Percentiles rank a stretch among this genome's conserved stretches.
These are phyloP conservation scores for Floccularia luteovirens DNA, from an alignment of 768 basidiomycete genomes.

Conservation along the genomic window DNA sequence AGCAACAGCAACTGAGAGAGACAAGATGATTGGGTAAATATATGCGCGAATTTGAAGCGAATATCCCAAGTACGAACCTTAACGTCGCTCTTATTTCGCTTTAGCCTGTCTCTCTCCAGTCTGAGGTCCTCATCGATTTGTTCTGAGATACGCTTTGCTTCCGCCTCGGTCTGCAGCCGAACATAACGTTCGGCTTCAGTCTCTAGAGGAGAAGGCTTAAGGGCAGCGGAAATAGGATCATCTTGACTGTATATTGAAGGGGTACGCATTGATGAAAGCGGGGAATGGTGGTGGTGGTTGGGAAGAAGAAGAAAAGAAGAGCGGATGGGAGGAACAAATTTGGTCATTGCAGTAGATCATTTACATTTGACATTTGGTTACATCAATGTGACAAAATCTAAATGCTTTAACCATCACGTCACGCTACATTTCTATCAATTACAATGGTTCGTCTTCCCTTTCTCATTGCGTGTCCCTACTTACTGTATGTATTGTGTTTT, in stretches of 20 bases:
- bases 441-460: constrained; percentile 20
- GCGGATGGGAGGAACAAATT: constrained; percentile 8
- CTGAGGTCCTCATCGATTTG: constrained; percentile 77
- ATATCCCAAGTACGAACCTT: constrained; percentile 32
- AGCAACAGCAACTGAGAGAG: constrained; percentile 53
- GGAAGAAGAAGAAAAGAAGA: constrained; percentile 17
- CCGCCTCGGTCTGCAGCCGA: constrained; percentile 60
- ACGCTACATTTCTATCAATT: no score
- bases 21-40: constrained; percentile 17
- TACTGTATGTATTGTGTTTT: constrained; percentile 7
- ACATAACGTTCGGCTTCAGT: constrained; percentile 53
- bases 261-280: constrained; percentile 42
- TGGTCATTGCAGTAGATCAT: constrained; percentile 6
- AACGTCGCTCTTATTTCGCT: constrained; percentile 65
- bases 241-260: constrained; percentile 69
- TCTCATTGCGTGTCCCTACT: constrained; percentile 13
- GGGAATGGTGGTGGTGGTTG: constrained; percentile 23
- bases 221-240: constrained; percentile 64
- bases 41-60: constrained; percentile 20
- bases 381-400: constrained; percentile 10
- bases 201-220: constrained; percentile 61
- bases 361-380: constrained; percentile 4
- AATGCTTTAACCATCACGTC: no score
- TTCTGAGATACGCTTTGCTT: constrained; percentile 72
- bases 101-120: constrained; percentile 57